Percentiles rank a stretch among this genome's conserved stretches.
Evolutionary conservation across 2,329 filamentous ascomycete species (phyloP).

Genomic region (Dactylonectria estremocensis): DNA sequence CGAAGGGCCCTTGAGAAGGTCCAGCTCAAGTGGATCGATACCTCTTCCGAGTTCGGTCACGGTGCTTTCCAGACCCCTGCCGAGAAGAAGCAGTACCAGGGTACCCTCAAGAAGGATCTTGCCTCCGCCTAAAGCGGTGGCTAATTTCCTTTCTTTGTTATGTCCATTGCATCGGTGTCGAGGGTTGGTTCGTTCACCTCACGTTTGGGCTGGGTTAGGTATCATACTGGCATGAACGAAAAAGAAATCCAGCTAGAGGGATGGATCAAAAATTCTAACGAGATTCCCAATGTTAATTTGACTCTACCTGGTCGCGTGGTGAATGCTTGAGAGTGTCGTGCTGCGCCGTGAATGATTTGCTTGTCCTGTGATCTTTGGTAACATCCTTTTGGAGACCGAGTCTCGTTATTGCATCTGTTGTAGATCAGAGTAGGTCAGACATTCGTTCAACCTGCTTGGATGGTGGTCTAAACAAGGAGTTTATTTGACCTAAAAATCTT

Average conservation of each 20-base stretch:
- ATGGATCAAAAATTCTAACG: conserved; percentile 55
- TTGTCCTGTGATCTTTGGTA: too few relatives aligned
- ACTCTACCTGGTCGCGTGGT: conserved; percentile 39
- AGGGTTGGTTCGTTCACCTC: conserved; percentile 61
- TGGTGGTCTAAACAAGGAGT: background rate
- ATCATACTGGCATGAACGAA: conserved; percentile 56
- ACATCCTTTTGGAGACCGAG: too few relatives aligned
- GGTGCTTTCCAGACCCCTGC: conserved; percentile 98
- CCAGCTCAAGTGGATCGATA: conserved; percentile 99
- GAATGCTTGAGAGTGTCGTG: conserved; percentile 19
- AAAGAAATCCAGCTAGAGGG: conserved; percentile 54
- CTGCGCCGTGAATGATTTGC: background rate
- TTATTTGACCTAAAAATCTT: background rate
- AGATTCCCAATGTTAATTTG: conserved; percentile 54
- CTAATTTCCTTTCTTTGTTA: conserved; percentile 61
- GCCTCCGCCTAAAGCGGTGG: conserved; percentile 60
- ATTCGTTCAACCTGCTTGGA: background rate
- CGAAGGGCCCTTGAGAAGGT: conserved; percentile 98
- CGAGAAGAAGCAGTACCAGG: conserved; percentile 98
- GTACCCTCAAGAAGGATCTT: conserved; percentile 99
- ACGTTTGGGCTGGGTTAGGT: conserved; percentile 56
- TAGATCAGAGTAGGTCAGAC: too few relatives aligned
- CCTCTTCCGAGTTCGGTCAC: conserved; percentile 99
- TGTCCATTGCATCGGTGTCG: conserved; percentile 70
- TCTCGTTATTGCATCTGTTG: too few relatives aligned